phyloP scores from a whole-genome alignment of 495 filamentous ascomycete species.

The Sporormia fimetaria region DNA sequence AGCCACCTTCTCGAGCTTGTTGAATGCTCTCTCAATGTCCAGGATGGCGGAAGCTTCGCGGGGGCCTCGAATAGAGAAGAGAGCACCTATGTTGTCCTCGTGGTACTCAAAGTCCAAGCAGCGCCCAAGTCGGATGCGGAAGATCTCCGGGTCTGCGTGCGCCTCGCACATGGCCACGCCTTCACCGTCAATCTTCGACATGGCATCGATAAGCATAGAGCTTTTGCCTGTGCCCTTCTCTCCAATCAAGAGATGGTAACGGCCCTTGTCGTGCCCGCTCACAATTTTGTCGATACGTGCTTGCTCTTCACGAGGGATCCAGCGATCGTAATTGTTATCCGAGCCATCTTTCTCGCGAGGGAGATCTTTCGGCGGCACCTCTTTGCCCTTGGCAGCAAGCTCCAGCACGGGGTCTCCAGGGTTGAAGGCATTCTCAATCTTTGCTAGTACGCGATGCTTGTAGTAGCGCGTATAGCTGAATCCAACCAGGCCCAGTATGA shows the following conservation, averaged over 20 bases:
- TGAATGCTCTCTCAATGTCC: slow-evolving; percentile 92
- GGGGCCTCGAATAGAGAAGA: slow-evolving; percentile 89
- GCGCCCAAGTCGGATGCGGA: slow-evolving; percentile 82
- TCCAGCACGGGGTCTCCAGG: slow-evolving; percentile 87
- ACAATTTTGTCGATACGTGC: slow-evolving; percentile 66
- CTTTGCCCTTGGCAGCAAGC: slow-evolving; percentile 51
- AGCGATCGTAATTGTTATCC: slow-evolving; percentile 56
- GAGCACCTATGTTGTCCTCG: slow-evolving; percentile 83
- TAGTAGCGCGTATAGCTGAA: slow-evolving; percentile 80
- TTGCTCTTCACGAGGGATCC: slow-evolving; percentile 77
- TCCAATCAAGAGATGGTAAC: slow-evolving; percentile 88
- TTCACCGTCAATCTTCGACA: slow-evolving; percentile 79
- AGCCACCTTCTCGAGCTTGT: slow-evolving; percentile 95
- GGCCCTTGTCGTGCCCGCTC: slow-evolving; percentile 52
- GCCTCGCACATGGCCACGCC: slow-evolving; percentile 90
- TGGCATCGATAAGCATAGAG: slow-evolving; percentile 87
- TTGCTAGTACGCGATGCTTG: slow-evolving; percentile 75
- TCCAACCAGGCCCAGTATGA: slow-evolving; percentile 68
- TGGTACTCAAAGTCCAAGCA: slow-evolving; percentile 89
- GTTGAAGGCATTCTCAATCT: slow-evolving; percentile 88
- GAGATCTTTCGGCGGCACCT: slow-evolving; percentile 14
- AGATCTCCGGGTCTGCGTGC: slow-evolving; percentile 89
- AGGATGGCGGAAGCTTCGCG: slow-evolving; percentile 80
- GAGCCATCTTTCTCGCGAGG: slow-evolving; percentile 31
- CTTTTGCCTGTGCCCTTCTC: slow-evolving; percentile 96